Base-by-base conservation (phyloP, 176 grass and related monocot genomes). In the Carex cristatella region DNA sequence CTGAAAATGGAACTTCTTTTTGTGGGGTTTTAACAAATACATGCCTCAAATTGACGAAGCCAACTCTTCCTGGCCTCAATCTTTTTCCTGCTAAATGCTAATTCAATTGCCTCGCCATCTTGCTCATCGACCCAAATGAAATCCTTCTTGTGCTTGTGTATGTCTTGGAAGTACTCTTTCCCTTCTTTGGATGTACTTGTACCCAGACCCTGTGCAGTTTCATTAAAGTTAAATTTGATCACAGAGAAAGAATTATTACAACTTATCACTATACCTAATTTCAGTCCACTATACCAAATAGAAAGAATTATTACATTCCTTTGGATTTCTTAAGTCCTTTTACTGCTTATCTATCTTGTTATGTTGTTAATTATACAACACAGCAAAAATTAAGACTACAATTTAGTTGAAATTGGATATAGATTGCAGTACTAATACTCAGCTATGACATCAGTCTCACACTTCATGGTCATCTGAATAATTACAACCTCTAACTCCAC, bases 31-130 rank as follows among this genome's bases (percentile, higher is more conserved):
- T 80, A 60, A 80, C 5, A 46, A 44, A 40, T 31, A 66, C 56
- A 79, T 78, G 93, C 95, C 89, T 94, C 87, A 79, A 90, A 94
- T 42, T 93, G 92, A 19, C 69, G 90, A 42, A 94, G 92, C 95
- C 95, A 98, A 1, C 82, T 79, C 63, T 98, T 98, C 70, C 92
- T 84, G 37, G 90, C 87, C 69, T 81, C 16, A 44, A 98, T 94
- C 65, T 90, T 89, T 86, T 94, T 98, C 86, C 94, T 98, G 85
- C 95, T 98, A 54, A 98, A 94, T 65, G 95, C 92, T 61, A 98
- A 62, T 76, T 98, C 95, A 12, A 98, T 98, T 37, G 88, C 79
- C 7, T 88, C 71, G 3, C 61, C 85, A 85, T 98, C 92, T 62
- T 93, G n/a, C 1, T 93, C 86, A 82, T 88, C 63, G 12, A 5